phyloP scores from a whole-genome alignment of 169 alveolate species.

The Cryptosporidium andersoni region DNA sequence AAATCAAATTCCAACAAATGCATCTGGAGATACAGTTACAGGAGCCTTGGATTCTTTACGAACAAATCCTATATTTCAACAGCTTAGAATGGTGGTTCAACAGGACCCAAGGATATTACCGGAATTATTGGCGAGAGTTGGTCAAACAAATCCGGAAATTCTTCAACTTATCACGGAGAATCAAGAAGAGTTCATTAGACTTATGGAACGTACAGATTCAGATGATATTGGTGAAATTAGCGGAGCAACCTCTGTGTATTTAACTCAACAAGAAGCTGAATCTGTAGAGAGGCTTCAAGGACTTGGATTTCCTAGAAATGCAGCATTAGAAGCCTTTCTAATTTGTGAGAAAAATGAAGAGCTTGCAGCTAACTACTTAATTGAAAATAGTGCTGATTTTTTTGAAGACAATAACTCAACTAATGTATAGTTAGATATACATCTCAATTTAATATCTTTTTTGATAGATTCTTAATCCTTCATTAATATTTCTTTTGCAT shows the following conservation, averaged over 20 bases:
- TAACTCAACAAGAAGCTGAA: conserved; percentile 91
- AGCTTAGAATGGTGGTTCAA: conserved; percentile 82
- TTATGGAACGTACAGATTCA: conserved; percentile 76
- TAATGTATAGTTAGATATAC: too few relatives aligned
- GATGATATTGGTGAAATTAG: conserved; percentile 38
- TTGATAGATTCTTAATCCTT: too few relatives aligned
- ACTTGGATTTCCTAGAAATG: conserved; percentile 91
- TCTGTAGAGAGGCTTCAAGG: conserved; percentile 87
- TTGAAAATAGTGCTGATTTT: conserved; percentile 83
- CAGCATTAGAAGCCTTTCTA: conserved; percentile 94
- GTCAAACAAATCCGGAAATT: conserved; percentile 85
- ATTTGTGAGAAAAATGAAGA: conserved; percentile 96
- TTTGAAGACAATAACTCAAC: conserved; percentile 48
- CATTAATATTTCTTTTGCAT: too few relatives aligned
- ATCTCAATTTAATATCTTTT: too few relatives aligned
- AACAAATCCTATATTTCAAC: conserved; percentile 84
- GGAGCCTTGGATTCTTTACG: conserved; percentile 73
- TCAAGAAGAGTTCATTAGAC: conserved; percentile 85
- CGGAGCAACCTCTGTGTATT: conserved; percentile 75
- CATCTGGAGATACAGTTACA: conserved; percentile 18
- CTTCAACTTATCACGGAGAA: conserved; percentile 83
- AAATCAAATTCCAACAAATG: conserved; percentile 47
- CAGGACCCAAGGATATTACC: conserved; percentile 89
- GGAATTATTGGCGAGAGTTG: conserved; percentile 83
- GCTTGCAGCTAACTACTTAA: conserved; percentile 88